phyloP scores from a whole-genome alignment of 1,284 basidiomycete genomes.

The Irpex lacteus region DNA sequence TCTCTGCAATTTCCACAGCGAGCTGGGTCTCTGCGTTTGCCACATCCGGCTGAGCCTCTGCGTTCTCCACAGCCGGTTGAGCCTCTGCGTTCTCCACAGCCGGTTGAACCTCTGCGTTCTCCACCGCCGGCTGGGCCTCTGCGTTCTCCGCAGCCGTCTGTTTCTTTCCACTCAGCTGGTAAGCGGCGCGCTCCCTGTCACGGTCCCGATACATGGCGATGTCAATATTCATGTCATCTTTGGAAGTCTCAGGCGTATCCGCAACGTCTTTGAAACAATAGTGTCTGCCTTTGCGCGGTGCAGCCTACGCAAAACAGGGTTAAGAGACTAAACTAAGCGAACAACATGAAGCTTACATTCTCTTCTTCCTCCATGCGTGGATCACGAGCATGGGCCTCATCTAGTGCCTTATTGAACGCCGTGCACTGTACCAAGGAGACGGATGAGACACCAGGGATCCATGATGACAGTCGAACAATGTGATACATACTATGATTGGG shows the following conservation, averaged over 20 bases:
- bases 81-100: too few relatives aligned
- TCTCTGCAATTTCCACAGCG: too few relatives aligned
- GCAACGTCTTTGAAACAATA: background rate
- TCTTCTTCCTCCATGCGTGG: background rate
- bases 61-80: too few relatives aligned
- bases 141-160: too few relatives aligned
- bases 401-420: background rate
- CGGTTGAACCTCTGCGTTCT: too few relatives aligned
- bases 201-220: background rate
- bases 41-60: too few relatives aligned
- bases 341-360: background rate
- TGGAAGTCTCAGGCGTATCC: background rate
- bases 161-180: too few relatives aligned
- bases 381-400: background rate
- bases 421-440: background rate
- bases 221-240: background rate
- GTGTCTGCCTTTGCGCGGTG: background rate
- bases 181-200: too few relatives aligned
- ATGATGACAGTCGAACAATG: background rate
- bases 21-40: too few relatives aligned
- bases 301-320: background rate
- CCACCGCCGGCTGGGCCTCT: too few relatives aligned
- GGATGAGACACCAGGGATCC: background rate
- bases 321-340: background rate
- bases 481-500: background rate